Percentiles rank a stretch among this genome's conserved stretches.
Conservation (phyloP, 2,329 filamentous ascomycete genomes). For the Arthroderma sp. region DNA sequence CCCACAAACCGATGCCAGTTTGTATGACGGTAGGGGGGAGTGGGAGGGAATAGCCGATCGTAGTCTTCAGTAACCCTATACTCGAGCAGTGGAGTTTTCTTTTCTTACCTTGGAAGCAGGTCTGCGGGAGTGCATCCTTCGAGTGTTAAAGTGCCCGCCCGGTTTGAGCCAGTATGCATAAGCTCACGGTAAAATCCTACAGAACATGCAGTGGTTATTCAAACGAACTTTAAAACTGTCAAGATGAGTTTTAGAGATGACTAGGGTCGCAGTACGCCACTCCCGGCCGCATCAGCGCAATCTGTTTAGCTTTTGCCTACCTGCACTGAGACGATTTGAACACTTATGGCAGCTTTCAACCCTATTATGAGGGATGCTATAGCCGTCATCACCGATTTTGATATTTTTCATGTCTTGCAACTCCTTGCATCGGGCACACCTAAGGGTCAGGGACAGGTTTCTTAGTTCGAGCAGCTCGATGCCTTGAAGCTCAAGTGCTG, state of each 20-base stretch:
- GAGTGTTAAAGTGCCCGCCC: slow-evolving; percentile 67
- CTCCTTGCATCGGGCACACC: slow-evolving; percentile 69
- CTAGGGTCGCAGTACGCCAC: neutral
- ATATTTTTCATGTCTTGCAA: slow-evolving; percentile 57
- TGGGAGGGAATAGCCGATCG: neutral
- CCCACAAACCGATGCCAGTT: neutral
- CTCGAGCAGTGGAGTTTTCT: neutral
- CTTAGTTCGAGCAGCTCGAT: slow-evolving; percentile 64
- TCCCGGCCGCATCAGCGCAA: neutral
- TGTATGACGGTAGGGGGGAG: neutral
- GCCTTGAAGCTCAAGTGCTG: slow-evolving; percentile 61
- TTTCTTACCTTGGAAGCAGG: slow-evolving; percentile 53
- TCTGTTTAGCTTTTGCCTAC: slow-evolving; percentile 19
- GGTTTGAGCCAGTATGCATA: slow-evolving; percentile 59
- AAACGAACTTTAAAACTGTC: neutral
- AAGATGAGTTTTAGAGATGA: neutral
- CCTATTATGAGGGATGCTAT: slow-evolving; percentile 29
- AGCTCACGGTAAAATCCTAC: slow-evolving; percentile 53
- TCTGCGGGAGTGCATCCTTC: slow-evolving; percentile 63
- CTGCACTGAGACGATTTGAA: slow-evolving; percentile 38
- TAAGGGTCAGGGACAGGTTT: slow-evolving; percentile 56
- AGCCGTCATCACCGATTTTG: slow-evolving; percentile 40
- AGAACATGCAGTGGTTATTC: slow-evolving; percentile 4
- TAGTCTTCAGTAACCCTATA: neutral
- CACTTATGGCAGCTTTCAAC: slow-evolving; percentile 46